Evolutionary conservation across 2,329 filamentous ascomycete species (phyloP), one percentile per base, ranked within the genome.

Genomic region (Neurospora crassa): DNA sequence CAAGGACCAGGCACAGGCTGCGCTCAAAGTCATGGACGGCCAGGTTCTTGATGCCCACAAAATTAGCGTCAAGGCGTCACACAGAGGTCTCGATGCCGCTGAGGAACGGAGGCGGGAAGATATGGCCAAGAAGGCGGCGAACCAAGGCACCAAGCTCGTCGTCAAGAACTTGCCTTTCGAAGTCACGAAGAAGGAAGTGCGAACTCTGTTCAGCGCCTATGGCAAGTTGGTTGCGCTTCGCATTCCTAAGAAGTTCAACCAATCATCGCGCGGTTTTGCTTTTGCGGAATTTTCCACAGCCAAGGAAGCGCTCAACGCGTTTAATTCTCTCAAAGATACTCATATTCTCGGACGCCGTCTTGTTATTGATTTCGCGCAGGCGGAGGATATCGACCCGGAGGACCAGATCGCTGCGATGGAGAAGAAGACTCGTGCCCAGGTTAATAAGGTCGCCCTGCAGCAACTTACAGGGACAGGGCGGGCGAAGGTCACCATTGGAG

Each of bases 111-210:
- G 91, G 74, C 91, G 91, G 75, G 91, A 95, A 75, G 94, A 98
- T 78, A 89, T 88, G 74, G 90, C 91, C 69, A 96, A 94, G 85
- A 96, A 95, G 81, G 83, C 88, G 69, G 90, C 92, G 34, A 88
- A 87, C 18, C 89, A 90, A 79, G 88, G 89, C 75, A 97, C 94
- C 68, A 98, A 98, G 86, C 91, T 99, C 78, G 91, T 98, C 81
- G 91, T 99, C 84, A 99, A 98, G 86, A 99, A 99, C 84, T 84
- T 99, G 81, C 95, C 96, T 24, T 99, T 99, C 84, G 93, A 98
- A 83, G 91, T 92, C 68, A 91, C 90, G 70, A 97, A 97, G 84
- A 96, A 96, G 81, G 96, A 99, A 79, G 87, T 99, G 72, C 89
- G 93, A 74, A 86, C 91, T 70, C 86, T 98, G 59, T 94, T 98